Conservation (phyloP, 495 filamentous ascomycete genomes). For the Penicillium paxilli region DNA sequence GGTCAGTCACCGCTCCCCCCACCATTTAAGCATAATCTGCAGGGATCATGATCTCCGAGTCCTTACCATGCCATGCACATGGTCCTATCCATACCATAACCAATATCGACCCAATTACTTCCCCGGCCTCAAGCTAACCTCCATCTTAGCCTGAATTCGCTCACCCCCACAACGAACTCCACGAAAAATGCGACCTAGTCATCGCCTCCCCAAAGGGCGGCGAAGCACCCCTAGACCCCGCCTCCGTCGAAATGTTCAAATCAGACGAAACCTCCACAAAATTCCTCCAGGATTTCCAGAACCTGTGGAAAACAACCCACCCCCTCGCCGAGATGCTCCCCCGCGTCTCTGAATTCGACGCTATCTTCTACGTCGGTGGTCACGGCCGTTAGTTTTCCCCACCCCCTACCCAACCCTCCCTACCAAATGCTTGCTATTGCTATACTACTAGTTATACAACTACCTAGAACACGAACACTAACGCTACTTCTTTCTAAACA, state of each 20-base stretch:
- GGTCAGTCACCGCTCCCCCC: constrained; percentile 32
- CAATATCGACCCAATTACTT: background rate
- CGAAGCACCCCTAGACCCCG: constrained; percentile 63
- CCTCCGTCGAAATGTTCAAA: constrained; percentile 61
- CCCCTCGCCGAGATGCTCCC: constrained; percentile 52
- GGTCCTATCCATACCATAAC: background rate
- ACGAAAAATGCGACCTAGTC: constrained; percentile 52
- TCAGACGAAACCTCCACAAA: constrained; percentile 48
- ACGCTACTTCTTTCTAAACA: constrained; percentile 26
- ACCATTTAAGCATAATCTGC: background rate
- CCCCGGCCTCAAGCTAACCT: background rate
- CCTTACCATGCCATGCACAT: too few species aligned
- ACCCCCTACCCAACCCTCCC: background rate
- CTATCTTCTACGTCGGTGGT: constrained; percentile 73
- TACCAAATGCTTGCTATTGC: too few species aligned
- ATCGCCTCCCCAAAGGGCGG: constrained; percentile 71
- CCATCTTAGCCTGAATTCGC: constrained; percentile 63
- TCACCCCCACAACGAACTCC: constrained; percentile 64
- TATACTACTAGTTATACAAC: too few species aligned
- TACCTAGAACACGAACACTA: too few species aligned
- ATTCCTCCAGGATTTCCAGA: constrained; percentile 49
- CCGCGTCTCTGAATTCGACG: constrained; percentile 60
- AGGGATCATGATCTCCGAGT: too few species aligned
- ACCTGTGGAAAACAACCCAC: constrained; percentile 65
- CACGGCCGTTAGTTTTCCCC: constrained; percentile 60